Evolutionary conservation across 2,329 filamentous ascomycete genomes (phyloP), one percentile per base, ranked within the genome.

Genomic region (Clarireedia monteithiana): DNA sequence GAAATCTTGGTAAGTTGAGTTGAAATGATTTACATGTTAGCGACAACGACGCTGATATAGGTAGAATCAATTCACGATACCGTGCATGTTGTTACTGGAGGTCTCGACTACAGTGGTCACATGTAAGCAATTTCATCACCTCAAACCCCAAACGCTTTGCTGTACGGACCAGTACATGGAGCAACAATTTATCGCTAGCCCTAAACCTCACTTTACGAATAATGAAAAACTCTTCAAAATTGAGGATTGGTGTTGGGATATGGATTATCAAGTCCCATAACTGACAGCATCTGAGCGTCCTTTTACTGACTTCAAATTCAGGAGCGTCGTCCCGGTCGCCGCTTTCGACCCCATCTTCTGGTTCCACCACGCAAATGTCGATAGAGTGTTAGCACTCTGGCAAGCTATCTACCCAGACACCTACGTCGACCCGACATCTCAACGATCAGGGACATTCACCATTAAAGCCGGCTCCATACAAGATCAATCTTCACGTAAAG

Each of bases 321-420:
- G 53, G 55, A 15, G 27, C 6, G 6, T 85, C 86, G 80, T 81
- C 79, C 40, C 86, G 80, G 69, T 82, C 83, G 34, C 80, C 82
- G 80, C 86, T 0, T 94, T 89, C 66, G 89, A 94, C 64, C 88
- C 89, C 0, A 73, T 88, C 14, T 61, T 61, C 77, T 57, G 58
- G 59, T 45, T 59, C 12, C 59, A 61, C 38, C 59, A 61, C 24
- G 55, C 74, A 39, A 90, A 87, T 70, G 78, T 89, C 12, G 89
- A 94, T 65, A 81, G 89, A 4, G 70, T 88, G 26, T 80, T 90
- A 59, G 81, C 87, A 36, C 77, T 94, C 56, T 94, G 88, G 87
- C 88, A 92, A 71, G 74, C 77, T 0, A 70, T 92, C 15, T 79
- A 92, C 60, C 86, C 85, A 0, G 73, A 83, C 24, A 79, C 79